Conservation (phyloP, 345 rosid genomes). For the Dipteronia sinensis region DNA sequence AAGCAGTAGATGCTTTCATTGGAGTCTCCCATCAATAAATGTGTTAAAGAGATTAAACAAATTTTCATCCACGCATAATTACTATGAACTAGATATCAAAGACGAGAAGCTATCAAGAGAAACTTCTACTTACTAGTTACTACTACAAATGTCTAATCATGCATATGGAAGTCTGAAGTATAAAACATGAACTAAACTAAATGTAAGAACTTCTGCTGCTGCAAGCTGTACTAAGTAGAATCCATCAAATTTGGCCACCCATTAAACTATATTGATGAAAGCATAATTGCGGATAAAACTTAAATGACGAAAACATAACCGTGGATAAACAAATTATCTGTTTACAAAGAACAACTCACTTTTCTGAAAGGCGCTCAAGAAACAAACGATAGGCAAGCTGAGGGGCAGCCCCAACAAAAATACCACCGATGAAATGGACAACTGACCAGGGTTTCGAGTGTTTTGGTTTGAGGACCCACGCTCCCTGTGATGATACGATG, state of each 20-base stretch:
- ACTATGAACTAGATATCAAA: not conserved
- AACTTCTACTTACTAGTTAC: not conserved
- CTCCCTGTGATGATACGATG: constrained; percentile 55
- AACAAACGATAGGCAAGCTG: constrained; percentile 93
- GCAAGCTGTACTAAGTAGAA: not conserved
- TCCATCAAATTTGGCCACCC: not conserved
- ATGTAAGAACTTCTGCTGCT: not conserved
- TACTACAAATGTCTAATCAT: not conserved
- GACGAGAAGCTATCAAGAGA: not conserved
- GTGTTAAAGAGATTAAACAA: not conserved
- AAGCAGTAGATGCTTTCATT: not conserved
- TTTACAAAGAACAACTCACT: constrained; percentile 44
- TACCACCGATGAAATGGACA: constrained; percentile 91
- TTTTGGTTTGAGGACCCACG: constrained; percentile 92
- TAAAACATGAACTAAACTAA: not conserved
- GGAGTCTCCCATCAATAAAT: not conserved
- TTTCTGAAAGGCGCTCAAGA: constrained; percentile 90
- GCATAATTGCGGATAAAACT: too few relatives aligned
- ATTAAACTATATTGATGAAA: not conserved
- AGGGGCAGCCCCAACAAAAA: constrained; percentile 99
- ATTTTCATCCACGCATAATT: not conserved
- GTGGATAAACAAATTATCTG: not conserved
- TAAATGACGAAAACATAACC: not conserved
- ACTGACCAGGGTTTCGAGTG: constrained; percentile 64
- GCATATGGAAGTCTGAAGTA: not conserved